Conservation (phyloP, 2,329 filamentous ascomycete species). For the Akanthomyces uredinophilus region DNA sequence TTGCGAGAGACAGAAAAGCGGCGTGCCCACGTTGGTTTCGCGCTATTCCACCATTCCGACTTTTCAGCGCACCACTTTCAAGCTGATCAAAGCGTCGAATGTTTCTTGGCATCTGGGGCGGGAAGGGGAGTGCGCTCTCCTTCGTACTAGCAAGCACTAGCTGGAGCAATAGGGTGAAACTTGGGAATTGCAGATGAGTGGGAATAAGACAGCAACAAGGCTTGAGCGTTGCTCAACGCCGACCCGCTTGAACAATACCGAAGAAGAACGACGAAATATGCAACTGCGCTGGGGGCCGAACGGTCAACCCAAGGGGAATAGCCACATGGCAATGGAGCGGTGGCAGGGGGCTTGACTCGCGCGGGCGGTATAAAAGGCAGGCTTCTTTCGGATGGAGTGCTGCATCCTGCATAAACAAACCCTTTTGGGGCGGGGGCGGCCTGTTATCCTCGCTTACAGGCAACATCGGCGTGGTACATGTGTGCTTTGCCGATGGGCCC, state of each 20-base stretch:
- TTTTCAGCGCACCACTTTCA: neutral
- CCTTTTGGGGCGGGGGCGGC: neutral
- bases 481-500: too few relatives aligned
- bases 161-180: too few relatives aligned
- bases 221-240: neutral
- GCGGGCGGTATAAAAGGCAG: neutral
- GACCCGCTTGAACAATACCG: neutral
- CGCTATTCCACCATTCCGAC: neutral
- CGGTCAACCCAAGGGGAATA: neutral
- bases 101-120: too few relatives aligned
- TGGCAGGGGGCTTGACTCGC: slow-evolving; percentile 1
- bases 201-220: too few relatives aligned
- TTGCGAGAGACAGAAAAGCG: too few relatives aligned
- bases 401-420: neutral
- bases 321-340: slow-evolving; percentile 7
- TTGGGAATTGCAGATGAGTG: neutral
- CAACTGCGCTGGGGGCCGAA: neutral
- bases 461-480: too few relatives aligned
- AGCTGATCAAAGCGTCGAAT: neutral
- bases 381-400: neutral
- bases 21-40: too few relatives aligned
- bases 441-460: too few relatives aligned
- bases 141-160: too few relatives aligned
- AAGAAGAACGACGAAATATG: too few relatives aligned
- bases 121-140: too few relatives aligned